A percentile compares a stretch with the other conserved stretches of the same genome.
Evolutionary conservation across 1,284 basidiomycete species (phyloP).

Genomic region (Puccinia hordei): DNA sequence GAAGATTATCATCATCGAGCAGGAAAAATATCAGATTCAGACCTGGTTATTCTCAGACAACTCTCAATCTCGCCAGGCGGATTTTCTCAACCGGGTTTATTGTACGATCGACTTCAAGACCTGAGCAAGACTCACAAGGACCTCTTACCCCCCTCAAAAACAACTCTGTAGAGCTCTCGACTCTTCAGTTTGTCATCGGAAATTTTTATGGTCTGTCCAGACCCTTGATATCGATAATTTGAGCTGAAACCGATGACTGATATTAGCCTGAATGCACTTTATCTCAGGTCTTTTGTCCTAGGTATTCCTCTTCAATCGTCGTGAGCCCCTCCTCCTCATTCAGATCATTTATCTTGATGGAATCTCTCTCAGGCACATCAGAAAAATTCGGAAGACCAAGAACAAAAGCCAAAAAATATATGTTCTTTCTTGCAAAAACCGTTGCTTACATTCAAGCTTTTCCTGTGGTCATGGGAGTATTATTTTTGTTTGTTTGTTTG

Average conservation of each 20-base stretch:
- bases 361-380: conserved; percentile 12
- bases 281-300: conserved; percentile 10
- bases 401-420: too few relatives aligned
- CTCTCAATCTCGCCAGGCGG: conserved; percentile 8
- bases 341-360: not conserved
- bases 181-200: not conserved
- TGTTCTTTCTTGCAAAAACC: not conserved
- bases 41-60: conserved; percentile 8
- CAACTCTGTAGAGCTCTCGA: not conserved
- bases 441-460: not conserved
- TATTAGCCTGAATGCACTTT: not conserved
- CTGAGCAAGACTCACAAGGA: not conserved
- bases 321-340: conserved; percentile 31
- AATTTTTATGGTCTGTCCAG: conserved; percentile 22
- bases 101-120: conserved; percentile 8
- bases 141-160: not conserved
- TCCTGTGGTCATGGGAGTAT: too few relatives aligned
- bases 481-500: too few relatives aligned
- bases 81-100: conserved; percentile 9
- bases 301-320: conserved; percentile 5
- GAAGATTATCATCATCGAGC: not conserved
- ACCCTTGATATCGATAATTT: not conserved
- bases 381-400: not conserved
- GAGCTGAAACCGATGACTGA: not conserved
- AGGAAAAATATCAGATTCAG: not conserved